Evolutionary conservation across 441 rosid genomes (phyloP), one percentile per base, ranked within the genome.

Genomic region (Erodium texanum): DNA sequence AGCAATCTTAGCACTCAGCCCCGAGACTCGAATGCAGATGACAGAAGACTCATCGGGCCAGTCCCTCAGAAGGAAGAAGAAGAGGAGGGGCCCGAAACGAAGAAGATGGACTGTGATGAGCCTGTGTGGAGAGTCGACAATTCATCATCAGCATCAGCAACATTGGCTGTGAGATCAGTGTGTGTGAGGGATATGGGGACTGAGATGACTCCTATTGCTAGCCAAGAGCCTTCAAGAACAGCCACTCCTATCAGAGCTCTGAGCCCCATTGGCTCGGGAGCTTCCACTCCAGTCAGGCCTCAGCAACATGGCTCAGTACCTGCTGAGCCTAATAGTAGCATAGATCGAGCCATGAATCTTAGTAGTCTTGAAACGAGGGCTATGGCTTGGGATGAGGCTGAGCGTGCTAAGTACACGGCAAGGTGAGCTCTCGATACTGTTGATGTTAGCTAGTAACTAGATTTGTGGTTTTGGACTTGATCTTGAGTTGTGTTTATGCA

Each of bases 171-270:
- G 73, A 74, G 93, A 80, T 88, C 96, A 14, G 78, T 93, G 0
- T 86, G 92, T 71, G 89, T 93, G 67, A 84, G 96, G 68, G 97
- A 93, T 62, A 93, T 89, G 96, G 97, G 99, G 66, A 94, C 97
- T 19, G 99, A 94, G 81, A 94, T 94, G 99, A 91, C 97, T 67
- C 97, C 94, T 0, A 83, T 85, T 10, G 89, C 89, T 1, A 94
- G 99, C 76, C 93, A 86, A 78, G 94, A 94, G 80, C 99, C 99
- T 32, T 94, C 96, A 2, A 86, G 97, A 81, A 83, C 96, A 3
- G 86, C 86, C 27, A 91, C 96, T 0, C 97, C 99, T 0, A 85
- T 94, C 10, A 76, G 97, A 74, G 89, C 90, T 45, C 82, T 87
- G 69, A 93, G 93, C 67, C 99, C 99, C 4, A 79, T 85, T 27